Base-by-base conservation (phyloP, 345 rosid species). In the Heritiera littoralis region DNA sequence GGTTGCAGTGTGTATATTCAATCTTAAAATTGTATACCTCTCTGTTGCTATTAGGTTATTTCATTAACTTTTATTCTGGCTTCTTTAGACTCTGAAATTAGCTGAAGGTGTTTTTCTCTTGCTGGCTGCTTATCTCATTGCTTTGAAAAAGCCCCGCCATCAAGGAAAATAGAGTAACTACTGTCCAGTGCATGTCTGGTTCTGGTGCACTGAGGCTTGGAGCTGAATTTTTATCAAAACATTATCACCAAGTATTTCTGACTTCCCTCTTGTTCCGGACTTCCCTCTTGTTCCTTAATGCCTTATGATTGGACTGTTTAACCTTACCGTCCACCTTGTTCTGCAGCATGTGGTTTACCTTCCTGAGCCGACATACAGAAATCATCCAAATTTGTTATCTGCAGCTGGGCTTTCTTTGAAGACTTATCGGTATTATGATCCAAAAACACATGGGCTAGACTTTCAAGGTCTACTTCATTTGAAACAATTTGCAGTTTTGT, bases 341-440 rank as follows among this genome's bases (percentile, higher is more conserved):
- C 32, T 84, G 76, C 93, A 94, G 99, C 87, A 78, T 75, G 89
- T 84, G 23, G 92, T 95, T 79, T 93, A 86, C 88, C 94, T 95
- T 84, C 96, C 99, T 46, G 87, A 83, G 77, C 99, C 98, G 73
- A 95, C 99, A 58, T 95, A 98, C 95, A 97, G 97, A 75, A 95
- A 95, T 85, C 99, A 95, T 85, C 92, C 94, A 5, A 95, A 93
- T 78, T 70, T 95, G 81, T 92, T 95, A 85, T 85, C 88, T 77
- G 75, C 88, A 81, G 92, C 95, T 20, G 99, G 98, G 74, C 82
- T 95, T 80, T 86, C 94, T 68, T 95, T 95, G 40, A 91, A 91
- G 84, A 83, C 87, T 66, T 95, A 90, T 84, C 95, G 99, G 65
- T 95, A 95, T 83, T 92, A 95, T 82, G 94, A 93, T 83, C 91